Conservation (phyloP, 208 protist species). For the Acanthamoeba comandoni region DNA sequence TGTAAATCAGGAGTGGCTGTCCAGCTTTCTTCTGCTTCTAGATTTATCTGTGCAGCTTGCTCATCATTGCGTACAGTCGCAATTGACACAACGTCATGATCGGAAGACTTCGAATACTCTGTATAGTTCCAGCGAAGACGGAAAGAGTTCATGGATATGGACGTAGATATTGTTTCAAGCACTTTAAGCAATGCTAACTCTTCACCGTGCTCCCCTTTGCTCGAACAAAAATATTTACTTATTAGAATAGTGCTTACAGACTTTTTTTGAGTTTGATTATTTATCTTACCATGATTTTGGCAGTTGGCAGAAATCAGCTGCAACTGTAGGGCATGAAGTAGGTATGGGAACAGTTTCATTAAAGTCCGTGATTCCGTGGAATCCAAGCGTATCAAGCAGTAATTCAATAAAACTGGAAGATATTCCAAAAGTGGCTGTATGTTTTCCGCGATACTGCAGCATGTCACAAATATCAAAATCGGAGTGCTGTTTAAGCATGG, state of each 20-base stretch:
- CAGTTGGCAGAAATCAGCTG: neutral
- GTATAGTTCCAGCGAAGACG: conserved; percentile 9
- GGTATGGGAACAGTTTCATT: neutral
- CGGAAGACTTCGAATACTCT: neutral
- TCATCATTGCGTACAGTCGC: neutral
- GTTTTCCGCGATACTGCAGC: neutral
- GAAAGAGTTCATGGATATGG: neutral
- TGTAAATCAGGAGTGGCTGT: neutral
- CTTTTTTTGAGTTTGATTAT: too few relatives aligned
- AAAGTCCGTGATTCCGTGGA: neutral
- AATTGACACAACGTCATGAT: neutral
- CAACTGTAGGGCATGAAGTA: neutral
- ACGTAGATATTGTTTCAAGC: neutral
- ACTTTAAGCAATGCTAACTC: too few relatives aligned
- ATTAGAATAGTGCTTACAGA: too few relatives aligned
- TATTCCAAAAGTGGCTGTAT: neutral
- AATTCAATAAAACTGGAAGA: conserved; percentile 1
- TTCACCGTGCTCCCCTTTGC: too few relatives aligned
- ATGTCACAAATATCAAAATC: too few relatives aligned
- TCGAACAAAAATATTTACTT: too few relatives aligned
- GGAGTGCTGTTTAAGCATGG: too few relatives aligned
- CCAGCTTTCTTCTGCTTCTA: neutral
- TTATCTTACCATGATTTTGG: too few relatives aligned
- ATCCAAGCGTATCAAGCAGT: neutral
- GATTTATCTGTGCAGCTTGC: neutral